Base-by-base conservation (phyloP, 192 early-diverging fungal genomes). In the Cladochytrium replicatum region DNA sequence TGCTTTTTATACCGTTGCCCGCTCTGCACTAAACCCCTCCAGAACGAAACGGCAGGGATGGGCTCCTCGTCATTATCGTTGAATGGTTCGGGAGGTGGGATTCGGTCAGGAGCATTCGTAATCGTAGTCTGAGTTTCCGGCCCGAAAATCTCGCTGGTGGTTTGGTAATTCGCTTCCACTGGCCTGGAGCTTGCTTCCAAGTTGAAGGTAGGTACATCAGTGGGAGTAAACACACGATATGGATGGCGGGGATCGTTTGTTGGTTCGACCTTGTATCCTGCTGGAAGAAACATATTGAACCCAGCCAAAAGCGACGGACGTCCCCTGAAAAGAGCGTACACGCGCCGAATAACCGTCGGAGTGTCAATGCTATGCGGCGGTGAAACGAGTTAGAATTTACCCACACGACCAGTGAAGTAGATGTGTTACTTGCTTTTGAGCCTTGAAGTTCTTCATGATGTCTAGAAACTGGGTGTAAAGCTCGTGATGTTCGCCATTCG, bases 361-460 rank as follows among this genome's bases (percentile, higher is more conserved):
- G 96, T 99, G 53, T 96, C 91, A 48, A 99, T 91, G 2, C 84
- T 81, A 48, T 7, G n/a, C n/a, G n/a, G n/a, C n/a, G n/a, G n/a
- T n/a, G n/a, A n/a, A n/a, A n/a, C n/a, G n/a, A n/a, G n/a, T n/a
- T n/a, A n/a, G n/a, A n/a, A n/a, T n/a, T n/a, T n/a, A n/a, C n/a
- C n/a, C n/a, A n/a, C n/a, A n/a, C n/a, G n/a, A n/a, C n/a, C 22
- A 4, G 6, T 4, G 32, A 45, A 19, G 7, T 19, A 41, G 22
- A 7, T 7, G 31, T 11, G 29, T 8, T 13, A 77, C 76, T 69
- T 69, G 88, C 86, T 66, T 75, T 60, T 95, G 91, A 55, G 87
- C 86, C 66, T 97, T 97, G 59, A 99, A 99, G 61, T 99, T 93
- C 73, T 96, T 96, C 96, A 99, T 99, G 30, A 97, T 97, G 63